Evolutionary conservation across 306 rosid species (phyloP).

Genomic region (Castanea mollissima): DNA sequence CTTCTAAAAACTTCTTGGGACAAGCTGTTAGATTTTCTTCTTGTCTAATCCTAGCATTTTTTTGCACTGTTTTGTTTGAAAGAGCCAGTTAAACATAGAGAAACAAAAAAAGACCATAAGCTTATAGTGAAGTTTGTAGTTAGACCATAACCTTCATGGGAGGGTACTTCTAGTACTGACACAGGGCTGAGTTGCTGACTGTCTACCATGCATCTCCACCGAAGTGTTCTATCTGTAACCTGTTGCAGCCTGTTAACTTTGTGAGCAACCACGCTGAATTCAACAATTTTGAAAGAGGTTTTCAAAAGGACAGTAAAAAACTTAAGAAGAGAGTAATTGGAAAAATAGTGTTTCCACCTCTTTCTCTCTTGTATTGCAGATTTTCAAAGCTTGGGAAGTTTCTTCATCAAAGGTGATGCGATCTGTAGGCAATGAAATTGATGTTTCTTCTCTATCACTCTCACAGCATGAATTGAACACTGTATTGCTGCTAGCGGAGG

Average conservation of each 20-base stretch:
- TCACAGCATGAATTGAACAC: slow-evolving; percentile 53
- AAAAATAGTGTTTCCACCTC: slow-evolving; percentile 47
- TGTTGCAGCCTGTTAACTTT: slow-evolving; percentile 55
- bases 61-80: slow-evolving; percentile 24
- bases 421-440: slow-evolving; percentile 5
- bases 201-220: slow-evolving; percentile 33
- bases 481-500: slow-evolving; percentile 56
- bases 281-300: neutral
- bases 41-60: slow-evolving; percentile 17
- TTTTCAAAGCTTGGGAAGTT: slow-evolving; percentile 27
- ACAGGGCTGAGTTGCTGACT: slow-evolving; percentile 27
- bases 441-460: slow-evolving; percentile 35
- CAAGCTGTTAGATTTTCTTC: slow-evolving; percentile 22
- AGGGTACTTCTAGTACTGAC: slow-evolving; percentile 28
- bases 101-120: neutral
- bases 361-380: slow-evolving; percentile 20
- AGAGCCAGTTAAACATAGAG: neutral
- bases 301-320: neutral
- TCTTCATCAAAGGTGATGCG: slow-evolving; percentile 28
- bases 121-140: neutral
- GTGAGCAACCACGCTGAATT: slow-evolving; percentile 36
- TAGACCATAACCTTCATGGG: slow-evolving; percentile 8
- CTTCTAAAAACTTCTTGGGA: slow-evolving; percentile 49
- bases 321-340: neutral
- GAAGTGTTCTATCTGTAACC: slow-evolving; percentile 31